A percentile compares a stretch with the other conserved stretches of the same genome.
Conservation (phyloP, 2,329 filamentous ascomycete genomes). For the Talaromyces piceae region DNA sequence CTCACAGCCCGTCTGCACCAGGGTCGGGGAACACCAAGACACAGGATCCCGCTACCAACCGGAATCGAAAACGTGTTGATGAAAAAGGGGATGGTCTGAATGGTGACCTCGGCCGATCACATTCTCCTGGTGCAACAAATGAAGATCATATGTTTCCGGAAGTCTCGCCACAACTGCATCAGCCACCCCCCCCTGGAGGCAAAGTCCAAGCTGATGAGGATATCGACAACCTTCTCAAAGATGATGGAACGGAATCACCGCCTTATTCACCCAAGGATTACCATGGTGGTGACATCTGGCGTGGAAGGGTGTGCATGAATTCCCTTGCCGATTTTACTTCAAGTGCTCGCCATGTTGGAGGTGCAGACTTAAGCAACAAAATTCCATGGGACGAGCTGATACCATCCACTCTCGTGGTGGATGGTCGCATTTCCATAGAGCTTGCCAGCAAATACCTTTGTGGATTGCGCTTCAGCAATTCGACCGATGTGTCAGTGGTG, state of each 20-base stretch:
- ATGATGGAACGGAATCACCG: conserved; percentile 71
- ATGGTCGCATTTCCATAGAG: conserved; percentile 65
- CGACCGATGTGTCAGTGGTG: conserved; percentile 78
- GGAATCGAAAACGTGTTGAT: not conserved
- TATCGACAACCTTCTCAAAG: conserved; percentile 79
- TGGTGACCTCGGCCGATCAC: conserved; percentile 61
- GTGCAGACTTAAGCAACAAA: conserved; percentile 63
- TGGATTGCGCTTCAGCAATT: conserved; percentile 70
- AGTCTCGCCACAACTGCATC: conserved; percentile 30
- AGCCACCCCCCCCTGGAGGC: conserved; percentile 35
- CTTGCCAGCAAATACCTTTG: conserved; percentile 89
- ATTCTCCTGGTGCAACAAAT: conserved; percentile 56
- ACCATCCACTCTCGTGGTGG: conserved; percentile 56
- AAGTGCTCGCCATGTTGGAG: conserved; percentile 74
- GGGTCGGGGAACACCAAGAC: conserved; percentile 13
- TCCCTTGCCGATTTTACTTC: conserved; percentile 68
- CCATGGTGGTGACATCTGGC: conserved; percentile 68
- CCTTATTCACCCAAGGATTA: conserved; percentile 77
- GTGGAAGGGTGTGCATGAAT: conserved; percentile 67
- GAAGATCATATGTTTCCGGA: conserved; percentile 39
- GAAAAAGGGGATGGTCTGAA: conserved; percentile 32
- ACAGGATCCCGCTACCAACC: not conserved
- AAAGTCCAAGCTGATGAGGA: conserved; percentile 65
- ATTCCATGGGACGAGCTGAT: conserved; percentile 70
- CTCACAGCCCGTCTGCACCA: conserved; percentile 18